Conservation (phyloP, 2,329 filamentous ascomycete species). For the Colletotrichum chrysophilum region DNA sequence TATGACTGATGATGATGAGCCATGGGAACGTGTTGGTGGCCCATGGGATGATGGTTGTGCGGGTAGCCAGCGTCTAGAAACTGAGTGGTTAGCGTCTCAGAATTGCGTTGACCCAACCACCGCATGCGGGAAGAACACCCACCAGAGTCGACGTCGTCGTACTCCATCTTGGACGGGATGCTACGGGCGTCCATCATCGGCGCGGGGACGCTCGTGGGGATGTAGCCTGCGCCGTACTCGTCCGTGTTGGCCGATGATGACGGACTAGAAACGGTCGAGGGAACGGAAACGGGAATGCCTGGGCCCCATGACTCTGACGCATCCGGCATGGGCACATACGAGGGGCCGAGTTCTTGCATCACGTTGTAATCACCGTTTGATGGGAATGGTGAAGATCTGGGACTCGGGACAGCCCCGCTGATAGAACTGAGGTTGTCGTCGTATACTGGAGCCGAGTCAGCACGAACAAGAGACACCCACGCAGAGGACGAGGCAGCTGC, state of each 20-base stretch:
- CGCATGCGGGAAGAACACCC: constrained; percentile 2
- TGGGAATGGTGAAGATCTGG: constrained; percentile 50
- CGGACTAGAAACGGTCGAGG: constrained; percentile 57
- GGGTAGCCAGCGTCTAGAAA: constrained; percentile 36
- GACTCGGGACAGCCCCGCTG: constrained; percentile 46
- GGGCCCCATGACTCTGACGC: constrained; percentile 52
- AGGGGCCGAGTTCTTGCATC: constrained; percentile 45
- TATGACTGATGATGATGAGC: constrained; percentile 15
- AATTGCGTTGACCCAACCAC: constrained; percentile 23
- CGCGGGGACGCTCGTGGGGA: constrained; percentile 53
- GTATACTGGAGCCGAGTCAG: constrained; percentile 37
- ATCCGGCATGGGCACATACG: constrained; percentile 46
- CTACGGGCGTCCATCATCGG: constrained; percentile 43
- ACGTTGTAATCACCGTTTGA: constrained; percentile 46
- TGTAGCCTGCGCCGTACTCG: constrained; percentile 52
- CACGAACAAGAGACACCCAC: constrained; percentile 17
- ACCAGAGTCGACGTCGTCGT: constrained; percentile 35
- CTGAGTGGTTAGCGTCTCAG: constrained; percentile 32
- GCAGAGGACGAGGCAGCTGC: constrained; percentile 21
- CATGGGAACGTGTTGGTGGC: constrained; percentile 20
- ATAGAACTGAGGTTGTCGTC: constrained; percentile 45
- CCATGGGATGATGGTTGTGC: constrained; percentile 29
- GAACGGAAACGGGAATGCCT: constrained; percentile 46
- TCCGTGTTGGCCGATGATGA: constrained; percentile 53
- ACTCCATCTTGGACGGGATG: constrained; percentile 43